These are phyloP conservation scores for Lachnellula arida DNA, from an alignment of 2,329 filamentous ascomycete species.

Conservation along the genomic window DNA sequence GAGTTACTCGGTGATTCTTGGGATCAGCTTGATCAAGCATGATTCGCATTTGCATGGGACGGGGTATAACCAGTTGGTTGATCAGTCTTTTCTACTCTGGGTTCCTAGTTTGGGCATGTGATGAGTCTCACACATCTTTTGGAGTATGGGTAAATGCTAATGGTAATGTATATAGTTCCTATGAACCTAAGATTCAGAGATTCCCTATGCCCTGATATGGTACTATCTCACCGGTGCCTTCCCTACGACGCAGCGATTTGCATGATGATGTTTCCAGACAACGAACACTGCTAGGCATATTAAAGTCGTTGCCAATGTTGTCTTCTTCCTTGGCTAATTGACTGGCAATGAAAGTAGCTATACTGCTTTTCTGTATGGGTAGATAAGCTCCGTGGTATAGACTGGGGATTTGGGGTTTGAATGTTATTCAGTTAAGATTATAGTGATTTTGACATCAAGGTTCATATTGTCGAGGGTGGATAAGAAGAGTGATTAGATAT, in stretches of 20 bases:
- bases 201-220: slow-evolving; percentile 46
- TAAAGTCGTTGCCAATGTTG: slow-evolving; percentile 38
- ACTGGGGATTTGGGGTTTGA: slow-evolving; percentile 27
- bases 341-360: slow-evolving; percentile 44
- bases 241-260: slow-evolving; percentile 14
- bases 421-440: slow-evolving; percentile 19
- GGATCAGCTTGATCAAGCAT: slow-evolving; percentile 38
- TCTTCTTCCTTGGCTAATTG: slow-evolving; percentile 40
- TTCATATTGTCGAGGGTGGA: background rate
- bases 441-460: background rate
- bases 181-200: slow-evolving; percentile 48
- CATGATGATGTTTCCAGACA: slow-evolving; percentile 38
- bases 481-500: background rate
- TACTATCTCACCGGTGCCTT: slow-evolving; percentile 37
- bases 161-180: slow-evolving; percentile 33
- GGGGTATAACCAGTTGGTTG: slow-evolving; percentile 45
- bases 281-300: slow-evolving; percentile 39
- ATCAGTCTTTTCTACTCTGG: slow-evolving; percentile 52
- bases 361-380: slow-evolving; percentile 19
- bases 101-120: slow-evolving; percentile 43
- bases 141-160: background rate
- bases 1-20: slow-evolving; percentile 52
- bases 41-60: slow-evolving; percentile 47
- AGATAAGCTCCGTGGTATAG: slow-evolving; percentile 9
- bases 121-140: slow-evolving; percentile 39